Conservation (phyloP, 2,329 filamentous ascomycete genomes). For the Ascochyta rabiei region DNA sequence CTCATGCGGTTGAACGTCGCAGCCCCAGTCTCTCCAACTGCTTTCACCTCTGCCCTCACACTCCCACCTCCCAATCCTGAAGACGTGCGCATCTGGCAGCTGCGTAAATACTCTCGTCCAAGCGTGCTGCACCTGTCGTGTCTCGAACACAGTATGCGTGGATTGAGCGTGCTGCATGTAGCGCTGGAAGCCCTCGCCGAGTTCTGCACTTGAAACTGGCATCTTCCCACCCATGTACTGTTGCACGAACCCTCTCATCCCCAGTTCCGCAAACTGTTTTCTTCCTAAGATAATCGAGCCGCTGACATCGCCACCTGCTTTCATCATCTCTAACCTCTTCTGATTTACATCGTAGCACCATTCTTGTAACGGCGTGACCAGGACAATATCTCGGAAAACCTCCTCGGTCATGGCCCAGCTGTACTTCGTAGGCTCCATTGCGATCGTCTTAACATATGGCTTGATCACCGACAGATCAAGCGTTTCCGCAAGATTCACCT, state of each 20-base stretch:
- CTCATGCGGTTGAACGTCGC: background rate
- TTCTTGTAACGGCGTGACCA: background rate
- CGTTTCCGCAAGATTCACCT: background rate
- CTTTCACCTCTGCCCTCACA: background rate
- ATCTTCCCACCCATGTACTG: background rate
- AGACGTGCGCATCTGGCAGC: background rate
- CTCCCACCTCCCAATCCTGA: background rate
- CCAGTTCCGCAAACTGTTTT: background rate
- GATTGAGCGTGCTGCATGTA: background rate
- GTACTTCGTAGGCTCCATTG: background rate
- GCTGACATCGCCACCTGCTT: background rate
- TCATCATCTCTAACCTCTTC: background rate
- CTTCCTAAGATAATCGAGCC: background rate
- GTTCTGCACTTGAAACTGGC: background rate
- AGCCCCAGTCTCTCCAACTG: no score
- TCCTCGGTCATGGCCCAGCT: background rate
- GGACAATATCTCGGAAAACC: background rate
- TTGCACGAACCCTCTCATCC: background rate
- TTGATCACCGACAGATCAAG: background rate
- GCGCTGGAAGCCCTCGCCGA: background rate
- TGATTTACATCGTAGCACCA: background rate
- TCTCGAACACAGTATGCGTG: background rate
- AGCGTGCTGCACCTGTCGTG: background rate
- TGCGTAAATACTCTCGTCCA: background rate
- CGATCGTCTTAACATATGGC: background rate